Evolutionary conservation across 768 basidiomycete species (phyloP).

Genomic region (Tylopilus sp.): DNA sequence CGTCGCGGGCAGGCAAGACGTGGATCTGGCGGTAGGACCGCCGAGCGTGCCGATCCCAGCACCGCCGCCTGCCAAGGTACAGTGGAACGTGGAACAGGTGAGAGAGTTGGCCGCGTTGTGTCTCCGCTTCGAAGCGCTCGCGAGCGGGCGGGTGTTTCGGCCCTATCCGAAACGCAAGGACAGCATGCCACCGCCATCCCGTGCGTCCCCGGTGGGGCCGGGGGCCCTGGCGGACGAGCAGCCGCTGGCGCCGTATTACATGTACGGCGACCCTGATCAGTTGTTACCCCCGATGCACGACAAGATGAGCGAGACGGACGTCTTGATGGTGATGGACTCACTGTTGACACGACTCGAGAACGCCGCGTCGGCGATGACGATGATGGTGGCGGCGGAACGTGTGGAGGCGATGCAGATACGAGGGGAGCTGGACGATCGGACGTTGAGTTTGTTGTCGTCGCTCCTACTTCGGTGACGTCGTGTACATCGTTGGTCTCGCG

Average conservation of each 20-base stretch:
- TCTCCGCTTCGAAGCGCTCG: constrained; percentile 75
- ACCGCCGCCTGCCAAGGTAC: constrained; percentile 39
- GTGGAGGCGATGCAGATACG: constrained; percentile 35
- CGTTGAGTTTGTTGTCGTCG: constrained; percentile 42
- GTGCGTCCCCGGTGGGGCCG: constrained; percentile 3
- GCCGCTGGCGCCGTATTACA: constrained; percentile 33
- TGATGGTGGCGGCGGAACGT: constrained; percentile 9
- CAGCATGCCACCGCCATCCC: constrained; percentile 15
- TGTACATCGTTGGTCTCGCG: background rate
- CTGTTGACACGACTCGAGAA: constrained; percentile 76
- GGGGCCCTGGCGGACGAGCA: constrained; percentile 23
- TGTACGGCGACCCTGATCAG: constrained; percentile 58
- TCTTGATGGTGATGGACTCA: constrained; percentile 74
- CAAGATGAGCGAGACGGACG: constrained; percentile 66
- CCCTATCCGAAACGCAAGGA: constrained; percentile 37
- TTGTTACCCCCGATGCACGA: constrained; percentile 69
- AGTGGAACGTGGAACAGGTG: constrained; percentile 72
- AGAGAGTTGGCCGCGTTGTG: constrained; percentile 69
- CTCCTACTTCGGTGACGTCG: constrained; percentile 25
- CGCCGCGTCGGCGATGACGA: constrained; percentile 40
- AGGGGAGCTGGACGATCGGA: constrained; percentile 46
- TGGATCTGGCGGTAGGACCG: constrained; percentile 37
- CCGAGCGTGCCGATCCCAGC: constrained; percentile 7
- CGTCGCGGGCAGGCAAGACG: constrained; percentile 66
- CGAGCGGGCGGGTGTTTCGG: constrained; percentile 58